These are phyloP conservation scores for Geotrichum cucujoidarum DNA, from an alignment of 1,139 yeast genomes.

Conservation along the genomic window DNA sequence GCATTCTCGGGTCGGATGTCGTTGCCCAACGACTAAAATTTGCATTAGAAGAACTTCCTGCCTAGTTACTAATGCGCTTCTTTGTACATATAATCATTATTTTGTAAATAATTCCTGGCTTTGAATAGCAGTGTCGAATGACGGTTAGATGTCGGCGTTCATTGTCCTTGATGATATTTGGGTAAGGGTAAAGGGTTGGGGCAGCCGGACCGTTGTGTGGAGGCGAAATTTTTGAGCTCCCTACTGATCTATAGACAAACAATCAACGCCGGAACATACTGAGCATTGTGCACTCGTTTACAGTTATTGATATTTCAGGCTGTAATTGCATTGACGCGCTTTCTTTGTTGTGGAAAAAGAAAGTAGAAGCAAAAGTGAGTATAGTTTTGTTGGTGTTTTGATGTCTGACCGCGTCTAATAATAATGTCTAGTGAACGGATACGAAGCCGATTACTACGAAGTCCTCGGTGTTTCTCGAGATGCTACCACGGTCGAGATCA, in stretches of 20 bases:
- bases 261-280: too few relatives aligned
- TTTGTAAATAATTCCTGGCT: not conserved
- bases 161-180: too few relatives aligned
- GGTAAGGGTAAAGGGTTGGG: not conserved
- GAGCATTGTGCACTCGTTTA: too few relatives aligned
- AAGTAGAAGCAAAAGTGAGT: not conserved
- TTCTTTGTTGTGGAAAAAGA: not conserved
- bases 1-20: constrained; percentile 49
- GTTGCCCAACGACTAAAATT: not conserved
- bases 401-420: too few relatives aligned
- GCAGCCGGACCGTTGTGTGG: not conserved
- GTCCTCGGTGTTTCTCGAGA: constrained; percentile 59
- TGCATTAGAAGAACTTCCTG: not conserved
- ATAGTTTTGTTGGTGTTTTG: not conserved
- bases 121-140: too few relatives aligned
- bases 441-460: constrained; percentile 49
- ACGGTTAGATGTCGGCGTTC: too few relatives aligned
- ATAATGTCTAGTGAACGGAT: constrained; percentile 17
- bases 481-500: constrained; percentile 63
- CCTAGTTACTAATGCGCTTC: too few relatives aligned
- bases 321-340: too few relatives aligned
- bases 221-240: not conserved
- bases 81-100: not conserved
- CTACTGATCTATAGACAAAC: too few relatives aligned
- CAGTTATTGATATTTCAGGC: too few relatives aligned